Base-by-base conservation (phyloP, 164 flowering plant species). In the Berberis vulgaris region DNA sequence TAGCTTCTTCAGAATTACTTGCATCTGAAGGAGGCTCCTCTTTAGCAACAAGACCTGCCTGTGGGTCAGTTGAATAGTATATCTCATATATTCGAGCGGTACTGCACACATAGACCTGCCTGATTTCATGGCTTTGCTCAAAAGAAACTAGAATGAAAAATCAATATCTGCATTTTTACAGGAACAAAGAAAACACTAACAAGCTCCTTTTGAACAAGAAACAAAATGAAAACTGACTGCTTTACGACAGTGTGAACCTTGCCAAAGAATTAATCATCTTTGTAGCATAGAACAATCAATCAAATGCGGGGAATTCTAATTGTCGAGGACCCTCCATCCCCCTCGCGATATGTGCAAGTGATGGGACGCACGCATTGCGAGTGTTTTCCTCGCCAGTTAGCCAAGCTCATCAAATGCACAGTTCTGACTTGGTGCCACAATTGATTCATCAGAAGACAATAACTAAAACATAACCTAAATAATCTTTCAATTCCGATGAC, bases 1-100 rank as follows among this genome's bases (percentile, higher is more conserved):
- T 49, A 63, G 49, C 70, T 71, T 69, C 79, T 41, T 65, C 77
- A 68, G 43, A 9, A 49, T 67, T 71, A 69, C 50, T 12, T 26
- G 71, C 66, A 10, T 73, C 62, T 70, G 69, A 68, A 59, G 69
- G 43, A 65, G 64, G 68, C 2, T 77, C 83, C 57, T 73, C 82
- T 63, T 75, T 74, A 57, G 68, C 72, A 62, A 84, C 92, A 71
- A 74, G 44, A 49, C 96, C 76, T 59, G 97, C 73, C 43, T 68
- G 71, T 45, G 57, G 58, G 53, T 77, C 63, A 54, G 74, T 45
- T 13, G 82, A 70, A 73, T 75, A 83, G 65, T 90, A 93, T 67
- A 93, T 82, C 77, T 93, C 98, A 68, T 81, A 93, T 6, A 82
- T 75, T 61, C 91, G 82, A 63, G 96, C 94, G 43, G 87, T 84